Conservation (phyloP, 176 grass and related monocot species). For the Oryza rufipogon region DNA sequence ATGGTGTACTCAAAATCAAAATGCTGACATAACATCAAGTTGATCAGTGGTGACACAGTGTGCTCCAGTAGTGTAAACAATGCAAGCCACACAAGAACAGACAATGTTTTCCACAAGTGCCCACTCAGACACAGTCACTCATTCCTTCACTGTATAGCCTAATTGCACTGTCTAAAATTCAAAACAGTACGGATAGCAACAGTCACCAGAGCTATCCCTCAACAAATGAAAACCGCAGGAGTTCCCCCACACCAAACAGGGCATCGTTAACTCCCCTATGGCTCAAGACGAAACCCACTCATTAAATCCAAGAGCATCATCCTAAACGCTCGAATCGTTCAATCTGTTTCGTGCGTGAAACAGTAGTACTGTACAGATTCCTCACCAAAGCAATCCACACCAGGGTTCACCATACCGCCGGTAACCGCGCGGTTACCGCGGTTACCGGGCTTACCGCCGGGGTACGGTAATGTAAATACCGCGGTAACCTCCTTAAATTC, state of each 20-base stretch:
- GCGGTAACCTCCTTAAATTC: no score
- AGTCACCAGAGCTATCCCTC: not conserved
- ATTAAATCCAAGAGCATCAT: conserved; percentile 4
- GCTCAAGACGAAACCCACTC: conserved; percentile 12
- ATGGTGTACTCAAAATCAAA: conserved; percentile 27
- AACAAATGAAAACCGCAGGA: not conserved
- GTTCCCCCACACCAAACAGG: not conserved
- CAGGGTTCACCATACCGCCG: no score
- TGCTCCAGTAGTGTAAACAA: not conserved
- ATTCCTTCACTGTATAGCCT: not conserved
- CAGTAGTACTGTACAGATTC: not conserved
- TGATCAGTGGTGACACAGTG: not conserved
- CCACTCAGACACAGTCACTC: not conserved
- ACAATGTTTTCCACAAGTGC: not conserved
- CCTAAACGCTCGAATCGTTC: not conserved
- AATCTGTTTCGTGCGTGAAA: not conserved
- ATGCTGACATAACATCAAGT: conserved; percentile 12
- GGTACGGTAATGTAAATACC: no score
- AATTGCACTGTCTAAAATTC: conserved; percentile 8
- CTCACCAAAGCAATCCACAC: not conserved
- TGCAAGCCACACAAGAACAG: not conserved
- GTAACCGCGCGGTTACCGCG: no score
- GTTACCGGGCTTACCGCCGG: no score
- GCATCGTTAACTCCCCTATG: not conserved
- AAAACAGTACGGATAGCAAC: not conserved